Evolutionary conservation across 73 alveolate genomes (phyloP).

Genomic region (Paramecium octaurelia): DNA sequence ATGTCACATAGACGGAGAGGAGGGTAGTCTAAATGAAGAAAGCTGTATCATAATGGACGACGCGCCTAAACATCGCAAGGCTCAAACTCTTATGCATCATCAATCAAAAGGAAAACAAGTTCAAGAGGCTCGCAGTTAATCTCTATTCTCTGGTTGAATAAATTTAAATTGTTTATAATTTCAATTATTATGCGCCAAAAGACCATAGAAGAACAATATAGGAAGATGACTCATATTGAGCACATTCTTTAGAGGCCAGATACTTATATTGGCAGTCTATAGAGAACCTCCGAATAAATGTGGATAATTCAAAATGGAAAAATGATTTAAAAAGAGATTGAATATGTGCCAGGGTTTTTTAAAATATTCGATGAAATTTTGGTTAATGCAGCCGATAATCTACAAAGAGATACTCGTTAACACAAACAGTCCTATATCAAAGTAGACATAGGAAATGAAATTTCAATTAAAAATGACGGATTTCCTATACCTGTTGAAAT

Average conservation of each 20-base stretch:
- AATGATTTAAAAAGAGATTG: conserved; percentile 80
- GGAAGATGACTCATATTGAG: conserved; percentile 88
- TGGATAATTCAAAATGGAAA: conserved; percentile 74
- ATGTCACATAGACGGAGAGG: conserved; percentile 21
- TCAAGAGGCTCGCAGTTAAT: background rate
- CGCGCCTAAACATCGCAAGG: background rate
- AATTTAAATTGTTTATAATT: background rate
- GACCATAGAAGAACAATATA: conserved; percentile 87
- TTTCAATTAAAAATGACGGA: conserved; percentile 93
- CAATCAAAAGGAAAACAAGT: background rate
- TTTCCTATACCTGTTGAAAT: conserved; percentile 90
- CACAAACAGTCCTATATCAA: conserved; percentile 82
- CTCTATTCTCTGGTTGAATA: background rate
- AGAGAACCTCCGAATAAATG: conserved; percentile 81
- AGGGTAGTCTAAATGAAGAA: background rate
- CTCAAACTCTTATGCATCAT: background rate
- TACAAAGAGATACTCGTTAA: conserved; percentile 79
- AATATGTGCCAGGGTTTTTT: conserved; percentile 95
- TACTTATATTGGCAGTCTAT: conserved; percentile 92
- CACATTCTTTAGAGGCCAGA: conserved; percentile 98
- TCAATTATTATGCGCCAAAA: conserved; percentile 36
- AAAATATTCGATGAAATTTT: conserved; percentile 96
- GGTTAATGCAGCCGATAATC: conserved; percentile 99
- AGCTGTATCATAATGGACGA: background rate
- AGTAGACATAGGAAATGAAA: conserved; percentile 82